Conservation (phyloP, 176 grass and related monocot genomes). For the Alopecurus myosuroides region DNA sequence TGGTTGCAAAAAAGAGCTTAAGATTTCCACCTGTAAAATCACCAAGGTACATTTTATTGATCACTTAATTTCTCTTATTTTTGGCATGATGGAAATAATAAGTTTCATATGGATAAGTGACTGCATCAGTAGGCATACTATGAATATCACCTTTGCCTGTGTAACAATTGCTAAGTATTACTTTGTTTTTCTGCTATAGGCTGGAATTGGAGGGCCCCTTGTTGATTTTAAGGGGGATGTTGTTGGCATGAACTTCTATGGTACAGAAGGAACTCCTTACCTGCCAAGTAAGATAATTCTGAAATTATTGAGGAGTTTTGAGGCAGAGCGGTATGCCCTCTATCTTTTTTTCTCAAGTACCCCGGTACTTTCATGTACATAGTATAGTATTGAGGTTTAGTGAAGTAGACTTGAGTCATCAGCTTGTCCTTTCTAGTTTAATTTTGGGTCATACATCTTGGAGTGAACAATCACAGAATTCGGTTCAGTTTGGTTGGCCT, state of each 20-base stretch:
- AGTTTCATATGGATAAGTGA: not conserved
- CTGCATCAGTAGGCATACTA: not conserved
- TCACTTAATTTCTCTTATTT: not conserved
- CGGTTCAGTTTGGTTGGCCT: not conserved
- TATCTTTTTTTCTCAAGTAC: not conserved
- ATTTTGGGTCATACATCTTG: not conserved
- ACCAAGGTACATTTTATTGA: not conserved
- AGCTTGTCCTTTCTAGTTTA: not conserved
- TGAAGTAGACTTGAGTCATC: not conserved
- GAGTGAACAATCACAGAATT: not conserved
- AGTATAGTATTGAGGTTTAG: not conserved
- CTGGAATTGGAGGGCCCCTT: not conserved
- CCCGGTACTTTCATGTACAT: not conserved
- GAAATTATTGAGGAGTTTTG: not conserved
- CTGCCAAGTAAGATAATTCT: not conserved
- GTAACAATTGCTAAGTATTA: not conserved
- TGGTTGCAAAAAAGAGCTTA: not conserved
- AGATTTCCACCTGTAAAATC: not conserved
- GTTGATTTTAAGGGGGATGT: not conserved
- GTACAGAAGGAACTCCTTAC: not conserved
- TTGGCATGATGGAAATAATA: not conserved
- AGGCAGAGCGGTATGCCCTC: not conserved
- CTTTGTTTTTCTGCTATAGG: not conserved
- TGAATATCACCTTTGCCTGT: not conserved
- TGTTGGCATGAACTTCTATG: conserved; percentile 10